phyloP scores from a whole-genome alignment of 2,329 filamentous ascomycete genomes.

The Colletotrichum spinosum region DNA sequence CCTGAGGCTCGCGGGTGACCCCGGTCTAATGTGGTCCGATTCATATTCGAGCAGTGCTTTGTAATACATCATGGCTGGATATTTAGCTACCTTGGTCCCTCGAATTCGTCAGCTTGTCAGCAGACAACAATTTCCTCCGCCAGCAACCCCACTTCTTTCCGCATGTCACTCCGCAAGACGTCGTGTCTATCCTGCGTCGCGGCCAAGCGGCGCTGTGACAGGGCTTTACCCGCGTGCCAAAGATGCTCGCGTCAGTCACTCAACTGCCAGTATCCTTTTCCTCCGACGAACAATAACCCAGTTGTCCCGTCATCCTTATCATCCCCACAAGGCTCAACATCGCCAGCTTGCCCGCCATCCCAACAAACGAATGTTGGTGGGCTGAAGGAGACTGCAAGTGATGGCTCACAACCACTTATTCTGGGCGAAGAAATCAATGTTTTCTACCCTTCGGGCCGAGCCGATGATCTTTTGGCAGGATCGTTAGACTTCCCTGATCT shows the following conservation, averaged over 20 bases:
- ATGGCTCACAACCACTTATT: background rate
- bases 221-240: conserved; percentile 10
- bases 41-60: no score
- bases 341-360: background rate
- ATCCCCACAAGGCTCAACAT: background rate
- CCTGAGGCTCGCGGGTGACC: no score
- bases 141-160: conserved; percentile 11
- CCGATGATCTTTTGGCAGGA: background rate
- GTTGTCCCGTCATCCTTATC: background rate
- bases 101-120: background rate
- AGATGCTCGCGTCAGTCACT: conserved; percentile 22
- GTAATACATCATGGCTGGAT: background rate
- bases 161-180: conserved; percentile 32
- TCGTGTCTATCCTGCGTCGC: conserved; percentile 18
- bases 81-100: background rate
- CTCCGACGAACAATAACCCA: background rate
- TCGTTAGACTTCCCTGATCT: background rate
- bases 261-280: conserved; percentile 19
- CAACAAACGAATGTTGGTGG: background rate
- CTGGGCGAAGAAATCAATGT: background rate
- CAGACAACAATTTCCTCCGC: background rate
- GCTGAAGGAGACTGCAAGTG: background rate
- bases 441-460: background rate
- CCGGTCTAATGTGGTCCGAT: no score
- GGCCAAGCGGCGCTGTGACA: conserved; percentile 26